A percentile compares a stretch with the other conserved stretches of the same genome.
phyloP scores from a whole-genome alignment of 148 eudicot species.

The Euryodendron excelsum region DNA sequence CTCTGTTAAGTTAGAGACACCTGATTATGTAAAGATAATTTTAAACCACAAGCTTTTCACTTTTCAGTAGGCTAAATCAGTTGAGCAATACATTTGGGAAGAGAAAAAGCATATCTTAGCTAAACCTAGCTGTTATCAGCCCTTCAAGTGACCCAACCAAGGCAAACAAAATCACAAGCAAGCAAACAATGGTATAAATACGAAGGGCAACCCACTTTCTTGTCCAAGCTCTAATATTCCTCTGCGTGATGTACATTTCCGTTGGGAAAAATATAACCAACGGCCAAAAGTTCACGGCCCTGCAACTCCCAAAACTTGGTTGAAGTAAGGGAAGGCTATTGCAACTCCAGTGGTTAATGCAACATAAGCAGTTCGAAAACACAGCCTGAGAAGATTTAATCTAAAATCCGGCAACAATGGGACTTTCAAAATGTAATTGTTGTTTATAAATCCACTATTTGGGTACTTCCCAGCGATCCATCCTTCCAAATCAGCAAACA shows the following conservation, averaged over 20 bases:
- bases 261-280: constrained; percentile 54
- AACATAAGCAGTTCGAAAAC: constrained; percentile 51
- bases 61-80: too few relatives aligned
- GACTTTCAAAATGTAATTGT: constrained; percentile 19
- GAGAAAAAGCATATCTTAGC: background rate
- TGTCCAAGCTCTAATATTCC: constrained; percentile 42
- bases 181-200: constrained; percentile 24
- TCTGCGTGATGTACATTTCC: constrained; percentile 52
- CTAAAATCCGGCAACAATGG: constrained; percentile 29
- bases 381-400: constrained; percentile 45
- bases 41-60: background rate
- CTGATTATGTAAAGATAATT: background rate
- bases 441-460: constrained; percentile 29
- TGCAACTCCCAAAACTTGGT: constrained; percentile 53
- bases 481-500: constrained; percentile 46
- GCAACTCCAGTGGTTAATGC: constrained; percentile 41
- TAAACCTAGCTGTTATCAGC: constrained; percentile 23
- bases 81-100: background rate
- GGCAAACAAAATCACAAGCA: constrained; percentile 32
- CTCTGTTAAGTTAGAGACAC: too few relatives aligned
- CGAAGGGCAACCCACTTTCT: constrained; percentile 40
- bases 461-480: constrained; percentile 33
- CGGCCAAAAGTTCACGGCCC: constrained; percentile 72
- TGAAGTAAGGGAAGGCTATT: constrained; percentile 54
- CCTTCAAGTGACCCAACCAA: constrained; percentile 42